phyloP scores from a whole-genome alignment of 2,329 filamentous ascomycete species.

The Cordyceps tenuipes region DNA sequence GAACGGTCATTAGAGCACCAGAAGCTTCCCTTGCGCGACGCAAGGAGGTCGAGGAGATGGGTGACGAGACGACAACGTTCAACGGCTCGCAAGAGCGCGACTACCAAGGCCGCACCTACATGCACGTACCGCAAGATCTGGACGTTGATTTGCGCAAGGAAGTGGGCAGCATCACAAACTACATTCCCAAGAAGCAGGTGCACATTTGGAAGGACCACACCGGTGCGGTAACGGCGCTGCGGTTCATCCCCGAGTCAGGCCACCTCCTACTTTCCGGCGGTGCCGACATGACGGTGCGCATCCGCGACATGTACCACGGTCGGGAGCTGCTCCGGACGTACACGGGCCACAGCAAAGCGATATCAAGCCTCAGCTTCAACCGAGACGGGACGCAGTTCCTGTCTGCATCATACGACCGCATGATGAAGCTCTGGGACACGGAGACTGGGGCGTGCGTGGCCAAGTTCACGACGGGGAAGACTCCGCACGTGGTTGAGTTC shows the following conservation, averaged over 20 bases:
- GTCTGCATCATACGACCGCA: constrained; percentile 84
- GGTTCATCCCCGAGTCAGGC: constrained; percentile 81
- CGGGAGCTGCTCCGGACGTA: constrained; percentile 86
- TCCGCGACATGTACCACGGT: constrained; percentile 91
- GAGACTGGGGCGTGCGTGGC: constrained; percentile 84
- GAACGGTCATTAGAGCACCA: constrained; percentile 51
- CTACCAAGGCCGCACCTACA: constrained; percentile 92
- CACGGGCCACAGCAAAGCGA: constrained; percentile 78
- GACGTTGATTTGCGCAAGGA: constrained; percentile 81
- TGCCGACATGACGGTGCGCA: constrained; percentile 82
- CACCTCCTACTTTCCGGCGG: constrained; percentile 85
- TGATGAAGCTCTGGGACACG: constrained; percentile 97
- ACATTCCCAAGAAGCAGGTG: constrained; percentile 86
- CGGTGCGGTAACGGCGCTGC: constrained; percentile 79
- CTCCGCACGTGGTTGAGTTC: constrained; percentile 89
- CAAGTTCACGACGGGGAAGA: constrained; percentile 89
- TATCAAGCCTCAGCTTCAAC: constrained; percentile 87
- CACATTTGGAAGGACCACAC: constrained; percentile 80
- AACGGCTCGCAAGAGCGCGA: constrained; percentile 77
- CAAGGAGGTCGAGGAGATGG: constrained; percentile 50
- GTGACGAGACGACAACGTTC: constrained; percentile 77
- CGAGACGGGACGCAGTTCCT: constrained; percentile 75
- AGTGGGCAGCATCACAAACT: constrained; percentile 73
- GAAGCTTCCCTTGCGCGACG: constrained; percentile 44
- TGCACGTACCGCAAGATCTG: constrained; percentile 91